Evolutionary conservation across 2,329 filamentous ascomycete genomes (phyloP).

Genomic region (Coniochaeta hoffmannii): DNA sequence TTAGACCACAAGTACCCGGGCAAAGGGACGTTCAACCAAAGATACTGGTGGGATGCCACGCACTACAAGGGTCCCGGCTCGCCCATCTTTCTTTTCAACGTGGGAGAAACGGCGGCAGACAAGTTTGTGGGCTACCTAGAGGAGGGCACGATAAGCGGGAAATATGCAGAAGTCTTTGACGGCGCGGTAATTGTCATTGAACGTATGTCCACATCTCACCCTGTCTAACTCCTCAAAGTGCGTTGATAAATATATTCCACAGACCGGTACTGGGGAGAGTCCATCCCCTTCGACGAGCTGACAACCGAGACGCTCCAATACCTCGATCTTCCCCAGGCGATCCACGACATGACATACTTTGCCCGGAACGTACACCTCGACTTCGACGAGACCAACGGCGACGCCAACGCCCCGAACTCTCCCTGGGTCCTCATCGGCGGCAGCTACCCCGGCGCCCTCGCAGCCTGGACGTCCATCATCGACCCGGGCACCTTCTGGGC

Average conservation of each 20-base stretch:
- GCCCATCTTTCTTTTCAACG: constrained; percentile 14
- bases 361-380: constrained; percentile 11
- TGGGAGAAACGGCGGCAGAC: constrained; percentile 11
- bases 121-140: constrained; percentile 9
- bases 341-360: constrained; percentile 20
- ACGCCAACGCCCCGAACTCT: constrained; percentile 1
- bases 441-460: constrained; percentile 41
- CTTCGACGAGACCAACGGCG: constrained; percentile 1
- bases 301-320: constrained; percentile 15
- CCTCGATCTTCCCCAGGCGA: constrained; percentile 17
- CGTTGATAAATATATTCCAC: background rate
- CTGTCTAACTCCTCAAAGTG: background rate
- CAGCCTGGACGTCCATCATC: constrained; percentile 38
- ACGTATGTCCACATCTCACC: background rate
- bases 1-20: background rate
- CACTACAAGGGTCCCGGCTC: background rate
- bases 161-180: constrained; percentile 11
- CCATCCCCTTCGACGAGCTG: constrained; percentile 11
- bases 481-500: constrained; percentile 42
- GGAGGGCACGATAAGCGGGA: constrained; percentile 9
- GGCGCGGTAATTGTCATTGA: constrained; percentile 14
- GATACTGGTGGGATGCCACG: constrained; percentile 7
- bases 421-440: constrained; percentile 47
- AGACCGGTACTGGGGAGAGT: constrained; percentile 15
- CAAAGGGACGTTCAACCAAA: constrained; percentile 10